Conservation (phyloP, 768 basidiomycete species). For the Postia placenta region DNA sequence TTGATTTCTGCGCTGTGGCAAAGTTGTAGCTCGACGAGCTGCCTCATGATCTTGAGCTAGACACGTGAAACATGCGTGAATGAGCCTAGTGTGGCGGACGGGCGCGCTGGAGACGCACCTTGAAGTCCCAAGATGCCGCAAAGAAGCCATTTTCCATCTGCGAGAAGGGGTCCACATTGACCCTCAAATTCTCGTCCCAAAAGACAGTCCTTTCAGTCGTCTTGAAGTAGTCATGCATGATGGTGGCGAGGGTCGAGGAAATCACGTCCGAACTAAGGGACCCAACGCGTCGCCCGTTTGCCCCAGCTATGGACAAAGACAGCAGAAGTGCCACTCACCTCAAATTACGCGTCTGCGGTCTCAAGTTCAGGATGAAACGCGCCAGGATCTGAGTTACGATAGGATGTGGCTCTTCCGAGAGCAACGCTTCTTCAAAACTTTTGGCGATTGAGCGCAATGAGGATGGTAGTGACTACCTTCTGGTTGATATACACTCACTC, state of each 20-base stretch:
- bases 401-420: slow-evolving; percentile 64
- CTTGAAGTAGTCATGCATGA: slow-evolving; percentile 71
- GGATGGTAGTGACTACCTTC: background rate
- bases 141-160: slow-evolving; percentile 69
- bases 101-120: slow-evolving; percentile 44
- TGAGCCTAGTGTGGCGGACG: slow-evolving; percentile 18
- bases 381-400: slow-evolving; percentile 68
- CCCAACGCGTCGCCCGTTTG: slow-evolving; percentile 28
- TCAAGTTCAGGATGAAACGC: slow-evolving; percentile 76
- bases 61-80: slow-evolving; percentile 5
- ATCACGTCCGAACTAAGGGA: slow-evolving; percentile 70
- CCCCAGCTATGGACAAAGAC: slow-evolving; percentile 23
- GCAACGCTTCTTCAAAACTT: slow-evolving; percentile 77
- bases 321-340: slow-evolving; percentile 51
- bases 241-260: slow-evolving; percentile 62
- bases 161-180: slow-evolving; percentile 71
- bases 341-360: slow-evolving; percentile 86
- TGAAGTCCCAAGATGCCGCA: slow-evolving; percentile 74
- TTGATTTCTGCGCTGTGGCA: slow-evolving; percentile 65
- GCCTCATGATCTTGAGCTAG: slow-evolving; percentile 77
- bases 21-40: slow-evolving; percentile 82
- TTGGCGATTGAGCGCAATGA: slow-evolving; percentile 12
- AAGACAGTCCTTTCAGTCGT: slow-evolving; percentile 69
- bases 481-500: slow-evolving; percentile 53
- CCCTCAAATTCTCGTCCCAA: slow-evolving; percentile 66